A percentile compares a stretch with the other conserved stretches of the same genome.
These are phyloP conservation scores for Ascochyta clinopodiicola DNA, from an alignment of 2,329 filamentous ascomycete genomes.

Conservation along the genomic window DNA sequence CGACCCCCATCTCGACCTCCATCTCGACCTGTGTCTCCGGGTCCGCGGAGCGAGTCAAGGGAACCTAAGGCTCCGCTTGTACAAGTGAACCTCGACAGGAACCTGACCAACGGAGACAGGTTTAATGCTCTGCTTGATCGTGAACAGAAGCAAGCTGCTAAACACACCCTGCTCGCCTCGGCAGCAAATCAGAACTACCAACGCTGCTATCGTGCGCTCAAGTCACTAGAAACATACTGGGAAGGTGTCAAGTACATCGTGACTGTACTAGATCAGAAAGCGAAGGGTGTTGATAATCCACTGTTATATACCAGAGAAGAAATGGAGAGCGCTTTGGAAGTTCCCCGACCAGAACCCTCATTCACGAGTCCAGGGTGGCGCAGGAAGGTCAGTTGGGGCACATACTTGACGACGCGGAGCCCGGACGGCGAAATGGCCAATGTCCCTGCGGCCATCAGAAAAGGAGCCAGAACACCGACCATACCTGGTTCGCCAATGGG, in stretches of 20 bases:
- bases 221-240: slow-evolving; percentile 85
- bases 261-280: slow-evolving; percentile 84
- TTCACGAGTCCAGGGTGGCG: slow-evolving; percentile 61
- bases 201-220: slow-evolving; percentile 81
- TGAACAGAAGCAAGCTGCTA: slow-evolving; percentile 58
- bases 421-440: slow-evolving; percentile 39
- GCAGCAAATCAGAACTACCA: slow-evolving; percentile 88
- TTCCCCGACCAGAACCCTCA: slow-evolving; percentile 57
- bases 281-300: slow-evolving; percentile 83
- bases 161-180: slow-evolving; percentile 78
- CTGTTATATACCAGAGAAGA: slow-evolving; percentile 72
- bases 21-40: slow-evolving; percentile 11
- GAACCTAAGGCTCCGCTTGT: slow-evolving; percentile 1
- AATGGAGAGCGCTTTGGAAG: slow-evolving; percentile 72
- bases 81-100: slow-evolving; percentile 7
- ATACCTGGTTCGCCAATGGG: slow-evolving; percentile 56
- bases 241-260: slow-evolving; percentile 86
- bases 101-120: slow-evolving; percentile 22
- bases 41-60: slow-evolving; percentile 2
- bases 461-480: slow-evolving; percentile 35
- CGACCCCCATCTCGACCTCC: slow-evolving; percentile 67
- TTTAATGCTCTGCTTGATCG: slow-evolving; percentile 25
- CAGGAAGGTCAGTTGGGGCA: slow-evolving; percentile 54
- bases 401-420: slow-evolving; percentile 47
- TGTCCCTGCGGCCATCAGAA: slow-evolving; percentile 40